Conservation (phyloP, 345 rosid genomes). For the Geranium brycei region DNA sequence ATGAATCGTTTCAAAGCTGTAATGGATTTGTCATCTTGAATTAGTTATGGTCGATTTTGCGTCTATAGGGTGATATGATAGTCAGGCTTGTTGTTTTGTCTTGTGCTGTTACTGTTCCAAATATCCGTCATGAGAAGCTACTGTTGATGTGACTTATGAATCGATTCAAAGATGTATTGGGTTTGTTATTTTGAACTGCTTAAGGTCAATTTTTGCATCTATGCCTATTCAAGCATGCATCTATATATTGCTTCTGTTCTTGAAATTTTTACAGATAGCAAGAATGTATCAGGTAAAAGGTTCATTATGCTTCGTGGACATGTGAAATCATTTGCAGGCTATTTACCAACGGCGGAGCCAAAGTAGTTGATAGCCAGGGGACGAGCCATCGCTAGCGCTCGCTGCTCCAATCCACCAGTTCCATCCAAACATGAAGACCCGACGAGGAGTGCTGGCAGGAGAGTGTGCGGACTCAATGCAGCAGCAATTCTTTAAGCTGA, state of each 20-base stretch:
- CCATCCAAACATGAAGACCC: constrained; percentile 77
- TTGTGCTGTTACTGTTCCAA: no score
- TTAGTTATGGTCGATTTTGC: no score
- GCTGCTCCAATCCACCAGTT: constrained; percentile 78
- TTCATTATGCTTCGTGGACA: not conserved
- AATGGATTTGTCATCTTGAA: no score
- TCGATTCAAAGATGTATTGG: no score
- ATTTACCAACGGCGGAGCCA: constrained; percentile 42
- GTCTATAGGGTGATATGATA: no score
- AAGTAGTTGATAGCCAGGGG: constrained; percentile 26
- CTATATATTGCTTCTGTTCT: not conserved
- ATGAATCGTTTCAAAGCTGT: no score
- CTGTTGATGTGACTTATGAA: no score
- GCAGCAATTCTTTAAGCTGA: constrained; percentile 83
- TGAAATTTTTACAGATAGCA: not conserved
- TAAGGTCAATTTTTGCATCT: no score
- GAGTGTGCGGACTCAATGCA: constrained; percentile 86
- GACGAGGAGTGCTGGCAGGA: constrained; percentile 60
- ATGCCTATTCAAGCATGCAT: not conserved
- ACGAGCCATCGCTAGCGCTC: constrained; percentile 27
- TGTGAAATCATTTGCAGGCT: constrained; percentile 35
- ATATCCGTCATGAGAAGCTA: no score
- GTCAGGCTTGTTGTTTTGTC: no score
- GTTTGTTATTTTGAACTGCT: no score
- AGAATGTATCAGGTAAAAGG: not conserved